These are phyloP conservation scores for Cnidoscolus chayamansa DNA, from an alignment of 441 rosid species.

Conservation along the genomic window DNA sequence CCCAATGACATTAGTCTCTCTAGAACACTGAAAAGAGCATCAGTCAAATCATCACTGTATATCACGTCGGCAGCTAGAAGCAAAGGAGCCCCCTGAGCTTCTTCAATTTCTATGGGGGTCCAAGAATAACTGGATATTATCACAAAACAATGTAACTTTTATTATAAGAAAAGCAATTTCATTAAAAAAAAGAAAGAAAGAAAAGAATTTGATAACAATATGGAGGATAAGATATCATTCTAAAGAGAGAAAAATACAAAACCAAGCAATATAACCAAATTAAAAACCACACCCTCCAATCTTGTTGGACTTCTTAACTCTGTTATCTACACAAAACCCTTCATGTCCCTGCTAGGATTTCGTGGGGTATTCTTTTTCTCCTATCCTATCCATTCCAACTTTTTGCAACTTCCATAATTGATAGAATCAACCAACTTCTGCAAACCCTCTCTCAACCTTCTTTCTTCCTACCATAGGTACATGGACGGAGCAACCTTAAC, in stretches of 20 bases:
- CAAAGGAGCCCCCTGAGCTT: conserved; percentile 45
- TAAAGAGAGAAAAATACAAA: neutral
- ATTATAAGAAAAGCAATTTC: neutral
- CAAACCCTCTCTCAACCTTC: neutral
- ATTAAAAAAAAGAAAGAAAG: neutral
- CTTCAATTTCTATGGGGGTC: conserved; percentile 52
- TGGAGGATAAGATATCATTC: neutral
- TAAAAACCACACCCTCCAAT: neutral
- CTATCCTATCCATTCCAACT: neutral
- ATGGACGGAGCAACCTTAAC: neutral
- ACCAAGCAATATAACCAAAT: neutral
- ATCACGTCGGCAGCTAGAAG: conserved; percentile 74
- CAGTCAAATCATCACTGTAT: conserved; percentile 61
- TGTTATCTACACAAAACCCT: neutral
- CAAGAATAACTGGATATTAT: conserved; percentile 42
- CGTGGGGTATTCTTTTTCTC: neutral
- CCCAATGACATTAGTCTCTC: conserved; percentile 50
- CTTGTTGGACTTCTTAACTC: neutral
- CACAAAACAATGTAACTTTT: conserved; percentile 16
- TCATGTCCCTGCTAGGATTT: neutral
- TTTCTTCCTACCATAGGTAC: neutral
- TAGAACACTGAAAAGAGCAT: conserved; percentile 46
- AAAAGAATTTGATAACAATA: neutral
- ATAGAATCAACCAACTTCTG: neutral
- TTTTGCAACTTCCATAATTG: neutral